These are phyloP conservation scores for Tulasnella sp. DNA, from an alignment of 768 basidiomycete species.

Conservation along the genomic window DNA sequence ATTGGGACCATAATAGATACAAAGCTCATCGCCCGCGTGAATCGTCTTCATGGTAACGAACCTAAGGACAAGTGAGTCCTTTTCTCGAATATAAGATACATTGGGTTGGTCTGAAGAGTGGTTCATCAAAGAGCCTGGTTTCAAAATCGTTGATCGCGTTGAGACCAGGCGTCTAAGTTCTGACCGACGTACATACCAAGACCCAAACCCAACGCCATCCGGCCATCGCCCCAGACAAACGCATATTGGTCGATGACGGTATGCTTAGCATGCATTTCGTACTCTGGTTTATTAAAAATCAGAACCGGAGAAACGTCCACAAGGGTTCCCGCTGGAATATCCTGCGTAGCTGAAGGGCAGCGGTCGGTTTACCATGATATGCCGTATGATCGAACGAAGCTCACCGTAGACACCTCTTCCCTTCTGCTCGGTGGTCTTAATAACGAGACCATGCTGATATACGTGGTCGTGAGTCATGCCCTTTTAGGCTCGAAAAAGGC, in stretches of 20 bases:
- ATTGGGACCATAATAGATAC: conserved; percentile 61
- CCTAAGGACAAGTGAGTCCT: conserved; percentile 42
- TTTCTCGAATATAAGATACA: conserved; percentile 49
- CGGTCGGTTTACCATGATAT: not conserved
- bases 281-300: conserved; percentile 60
- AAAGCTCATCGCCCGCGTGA: conserved; percentile 54
- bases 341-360: conserved; percentile 33
- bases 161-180: not conserved
- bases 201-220: conserved; percentile 67
- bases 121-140: conserved; percentile 67
- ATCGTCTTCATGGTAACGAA: conserved; percentile 47
- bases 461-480: no score
- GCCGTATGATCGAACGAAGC: conserved; percentile 15
- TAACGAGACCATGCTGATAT: conserved; percentile 13
- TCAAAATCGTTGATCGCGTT: not conserved
- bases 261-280: conserved; percentile 45
- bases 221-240: conserved; percentile 60
- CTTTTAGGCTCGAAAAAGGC: no score
- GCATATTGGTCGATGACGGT: conserved; percentile 65
- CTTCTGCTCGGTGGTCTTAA: not conserved
- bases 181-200: conserved; percentile 38
- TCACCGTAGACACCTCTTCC: conserved; percentile 56
- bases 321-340: conserved; percentile 48
- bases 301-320: conserved; percentile 79
- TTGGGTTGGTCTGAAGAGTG: conserved; percentile 53